Percentiles rank a stretch among this genome's conserved stretches.
Conservation (phyloP, 768 basidiomycete genomes). For the Hygrocybe coccinea region DNA sequence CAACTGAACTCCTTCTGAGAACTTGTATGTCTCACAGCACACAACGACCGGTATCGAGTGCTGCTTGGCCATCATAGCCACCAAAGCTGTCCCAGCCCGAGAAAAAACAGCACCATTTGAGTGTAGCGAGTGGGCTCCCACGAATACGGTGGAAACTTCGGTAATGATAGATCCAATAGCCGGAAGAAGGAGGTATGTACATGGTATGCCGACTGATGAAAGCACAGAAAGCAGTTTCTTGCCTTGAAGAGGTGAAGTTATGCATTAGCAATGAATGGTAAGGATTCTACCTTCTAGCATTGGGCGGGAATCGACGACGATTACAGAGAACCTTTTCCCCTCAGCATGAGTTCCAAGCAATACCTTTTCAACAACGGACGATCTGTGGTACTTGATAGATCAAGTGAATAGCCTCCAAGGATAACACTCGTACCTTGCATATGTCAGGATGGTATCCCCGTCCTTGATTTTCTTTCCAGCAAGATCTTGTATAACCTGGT, state of each 20-base stretch:
- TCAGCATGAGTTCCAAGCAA: constrained; percentile 69
- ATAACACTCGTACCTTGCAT: constrained; percentile 65
- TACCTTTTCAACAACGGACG: constrained; percentile 90
- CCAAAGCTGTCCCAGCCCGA: constrained; percentile 89
- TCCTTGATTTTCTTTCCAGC: constrained; percentile 92
- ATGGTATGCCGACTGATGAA: constrained; percentile 56
- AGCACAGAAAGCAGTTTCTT: constrained; percentile 64
- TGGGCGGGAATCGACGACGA: constrained; percentile 93
- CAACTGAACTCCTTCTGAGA: constrained; percentile 85
- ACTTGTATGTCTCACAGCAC: constrained; percentile 98
- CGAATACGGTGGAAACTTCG: constrained; percentile 76
- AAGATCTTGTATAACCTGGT: constrained; percentile 85
- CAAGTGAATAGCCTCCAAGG: background rate
- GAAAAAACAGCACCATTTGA: constrained; percentile 94
- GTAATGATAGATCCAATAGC: constrained; percentile 76
- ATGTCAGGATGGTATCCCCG: constrained; percentile 88
- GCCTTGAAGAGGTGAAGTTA: constrained; percentile 41
- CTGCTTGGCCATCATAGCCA: constrained; percentile 93
- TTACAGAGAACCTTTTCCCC: constrained; percentile 79
- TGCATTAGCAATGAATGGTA: constrained; percentile 1
- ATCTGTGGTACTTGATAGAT: constrained; percentile 43
- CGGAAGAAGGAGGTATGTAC: constrained; percentile 88
- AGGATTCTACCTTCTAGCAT: constrained; percentile 70
- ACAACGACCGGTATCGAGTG: constrained; percentile 90
- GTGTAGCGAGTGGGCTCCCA: constrained; percentile 92